Conservation (phyloP, 352 stramenopile species). For the Discostella stelligera region DNA sequence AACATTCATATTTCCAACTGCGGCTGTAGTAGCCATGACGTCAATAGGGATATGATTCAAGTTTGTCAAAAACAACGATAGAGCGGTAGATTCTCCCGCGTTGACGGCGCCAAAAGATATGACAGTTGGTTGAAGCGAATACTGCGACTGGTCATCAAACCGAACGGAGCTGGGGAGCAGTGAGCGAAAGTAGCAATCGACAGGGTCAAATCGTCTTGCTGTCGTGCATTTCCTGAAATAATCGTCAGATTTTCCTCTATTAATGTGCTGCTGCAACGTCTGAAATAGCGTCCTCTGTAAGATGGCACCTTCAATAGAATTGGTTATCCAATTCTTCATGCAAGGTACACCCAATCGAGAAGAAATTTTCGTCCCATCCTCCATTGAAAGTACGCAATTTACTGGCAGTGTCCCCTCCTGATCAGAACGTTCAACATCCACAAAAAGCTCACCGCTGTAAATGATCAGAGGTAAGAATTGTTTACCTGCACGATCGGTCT, state of each 20-base stretch:
- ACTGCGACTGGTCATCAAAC: background rate
- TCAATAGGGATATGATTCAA: slow-evolving; percentile 52
- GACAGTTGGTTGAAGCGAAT: slow-evolving; percentile 40
- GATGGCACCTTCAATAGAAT: slow-evolving; percentile 22
- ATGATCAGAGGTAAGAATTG: slow-evolving; percentile 56
- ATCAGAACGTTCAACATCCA: slow-evolving; percentile 41
- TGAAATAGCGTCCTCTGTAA: slow-evolving; percentile 30
- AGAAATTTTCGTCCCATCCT: slow-evolving; percentile 16
- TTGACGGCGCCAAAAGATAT: slow-evolving; percentile 41
- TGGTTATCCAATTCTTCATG: slow-evolving; percentile 47
- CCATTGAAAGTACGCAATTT: slow-evolving; percentile 25
- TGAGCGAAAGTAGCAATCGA: slow-evolving; percentile 39
- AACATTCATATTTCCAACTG: slow-evolving; percentile 44
- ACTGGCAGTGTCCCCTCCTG: slow-evolving; percentile 11
- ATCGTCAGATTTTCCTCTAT: background rate
- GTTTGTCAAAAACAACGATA: slow-evolving; percentile 52
- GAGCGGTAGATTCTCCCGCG: slow-evolving; percentile 22
- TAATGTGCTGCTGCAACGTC: background rate
- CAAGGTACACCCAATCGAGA: slow-evolving; percentile 31
- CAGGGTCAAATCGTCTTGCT: background rate
- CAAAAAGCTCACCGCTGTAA: slow-evolving; percentile 47
- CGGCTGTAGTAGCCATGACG: slow-evolving; percentile 27
- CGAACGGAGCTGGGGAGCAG: slow-evolving; percentile 13
- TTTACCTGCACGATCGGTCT: slow-evolving; percentile 53
- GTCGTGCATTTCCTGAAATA: slow-evolving; percentile 3